Percentiles rank a stretch among this genome's conserved stretches.
phyloP scores from a whole-genome alignment of 495 filamentous ascomycete genomes.

The Neurospora sp. region DNA sequence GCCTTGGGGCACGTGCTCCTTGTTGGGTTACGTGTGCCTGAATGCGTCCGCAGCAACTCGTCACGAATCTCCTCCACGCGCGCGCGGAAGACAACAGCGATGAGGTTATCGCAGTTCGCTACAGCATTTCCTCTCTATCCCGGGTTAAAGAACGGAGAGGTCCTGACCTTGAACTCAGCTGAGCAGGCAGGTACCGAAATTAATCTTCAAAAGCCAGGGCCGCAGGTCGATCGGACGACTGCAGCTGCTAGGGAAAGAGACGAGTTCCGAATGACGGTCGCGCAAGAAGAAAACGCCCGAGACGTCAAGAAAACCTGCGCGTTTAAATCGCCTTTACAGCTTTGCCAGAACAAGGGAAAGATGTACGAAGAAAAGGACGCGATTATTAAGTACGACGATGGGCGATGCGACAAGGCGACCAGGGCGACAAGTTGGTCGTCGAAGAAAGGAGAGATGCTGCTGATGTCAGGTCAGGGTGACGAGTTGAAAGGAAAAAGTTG shows the following conservation, averaged over 20 bases:
- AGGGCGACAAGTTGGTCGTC: neutral
- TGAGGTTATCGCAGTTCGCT: neutral
- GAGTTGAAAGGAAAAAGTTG: constrained; percentile 24
- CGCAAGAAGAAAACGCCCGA: constrained; percentile 5
- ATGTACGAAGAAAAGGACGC: constrained; percentile 1
- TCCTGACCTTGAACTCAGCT: neutral
- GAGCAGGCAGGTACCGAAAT: neutral
- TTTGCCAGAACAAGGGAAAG: neutral
- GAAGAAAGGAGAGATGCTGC: neutral
- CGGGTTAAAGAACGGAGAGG: neutral
- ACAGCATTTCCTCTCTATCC: neutral
- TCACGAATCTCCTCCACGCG: neutral
- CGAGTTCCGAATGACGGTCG: constrained; percentile 4
- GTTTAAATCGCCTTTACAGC: constrained; percentile 12
- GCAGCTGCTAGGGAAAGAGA: constrained; percentile 7
- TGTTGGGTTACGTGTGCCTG: neutral
- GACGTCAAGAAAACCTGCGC: constrained; percentile 2
- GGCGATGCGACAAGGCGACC: neutral
- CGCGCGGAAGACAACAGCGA: neutral
- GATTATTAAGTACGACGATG: neutral
- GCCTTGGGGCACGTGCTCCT: neutral
- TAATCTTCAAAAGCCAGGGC: neutral
- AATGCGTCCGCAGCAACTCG: neutral
- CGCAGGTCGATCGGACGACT: constrained; percentile 4
- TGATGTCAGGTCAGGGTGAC: neutral